phyloP scores from a whole-genome alignment of 1,139 yeast genomes.

The Hyphopichia pseudoburtonii region DNA sequence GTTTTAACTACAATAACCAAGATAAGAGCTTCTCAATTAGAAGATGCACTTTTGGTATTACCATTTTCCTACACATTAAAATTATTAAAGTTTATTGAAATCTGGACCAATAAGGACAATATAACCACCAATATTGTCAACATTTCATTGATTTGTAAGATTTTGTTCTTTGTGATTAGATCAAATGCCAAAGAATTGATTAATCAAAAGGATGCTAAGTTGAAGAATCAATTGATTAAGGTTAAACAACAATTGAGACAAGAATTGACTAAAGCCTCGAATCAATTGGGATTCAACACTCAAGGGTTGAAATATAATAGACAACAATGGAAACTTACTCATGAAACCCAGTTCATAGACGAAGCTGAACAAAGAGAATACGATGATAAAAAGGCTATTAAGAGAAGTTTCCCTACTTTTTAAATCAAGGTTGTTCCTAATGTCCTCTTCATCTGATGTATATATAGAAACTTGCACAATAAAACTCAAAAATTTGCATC shows the following conservation, averaged over 20 bases:
- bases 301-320: slow-evolving; percentile 77
- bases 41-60: slow-evolving; percentile 85
- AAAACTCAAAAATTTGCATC: no score
- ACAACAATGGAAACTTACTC: slow-evolving; percentile 77
- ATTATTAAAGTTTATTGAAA: slow-evolving; percentile 68
- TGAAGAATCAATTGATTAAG: slow-evolving; percentile 57
- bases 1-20: slow-evolving; percentile 68
- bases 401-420: slow-evolving; percentile 62
- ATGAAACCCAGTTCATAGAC: slow-evolving; percentile 72
- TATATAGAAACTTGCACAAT: background rate
- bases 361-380: slow-evolving; percentile 58
- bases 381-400: slow-evolving; percentile 57
- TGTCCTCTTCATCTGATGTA: background rate
- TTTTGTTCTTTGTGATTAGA: slow-evolving; percentile 70
- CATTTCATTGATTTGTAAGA: slow-evolving; percentile 67
- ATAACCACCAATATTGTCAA: slow-evolving; percentile 45
- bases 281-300: slow-evolving; percentile 79
- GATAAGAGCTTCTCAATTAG: slow-evolving; percentile 82
- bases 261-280: slow-evolving; percentile 51
- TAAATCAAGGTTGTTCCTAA: slow-evolving; percentile 8
- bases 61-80: slow-evolving; percentile 84
- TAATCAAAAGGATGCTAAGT: slow-evolving; percentile 60
- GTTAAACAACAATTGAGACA: slow-evolving; percentile 58
- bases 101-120: slow-evolving; percentile 62
- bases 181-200: slow-evolving; percentile 76